phyloP scores from a whole-genome alignment of 148 eudicot species.

The Drosera capensis region DNA sequence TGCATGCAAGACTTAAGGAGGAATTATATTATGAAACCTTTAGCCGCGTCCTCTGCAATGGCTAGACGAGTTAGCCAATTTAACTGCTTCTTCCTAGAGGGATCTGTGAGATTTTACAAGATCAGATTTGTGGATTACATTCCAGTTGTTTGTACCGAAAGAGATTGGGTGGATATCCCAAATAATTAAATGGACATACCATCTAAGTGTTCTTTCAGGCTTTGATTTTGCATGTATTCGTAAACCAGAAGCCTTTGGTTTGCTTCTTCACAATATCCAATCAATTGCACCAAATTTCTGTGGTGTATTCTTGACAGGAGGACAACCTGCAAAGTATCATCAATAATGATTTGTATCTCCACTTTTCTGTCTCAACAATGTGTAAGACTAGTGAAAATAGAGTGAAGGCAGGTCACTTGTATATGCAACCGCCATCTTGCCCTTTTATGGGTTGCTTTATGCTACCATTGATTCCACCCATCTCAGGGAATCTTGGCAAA shows the following conservation, averaged over 20 bases:
- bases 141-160: not conserved
- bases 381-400: no score
- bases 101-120: conserved; percentile 27
- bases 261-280: conserved; percentile 95
- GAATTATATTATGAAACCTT: conserved; percentile 36
- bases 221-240: conserved; percentile 95
- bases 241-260: conserved; percentile 77
- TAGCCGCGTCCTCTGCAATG: conserved; percentile 96
- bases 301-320: conserved; percentile 90
- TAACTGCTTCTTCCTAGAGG: conserved; percentile 38
- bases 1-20: not conserved
- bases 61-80: conserved; percentile 82
- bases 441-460: no score
- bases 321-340: conserved; percentile 45
- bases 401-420: no score
- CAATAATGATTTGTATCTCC: not conserved
- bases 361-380: not conserved
- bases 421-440: no score
- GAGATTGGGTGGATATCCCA: not conserved
- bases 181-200: conserved; percentile 22
- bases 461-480: no score
- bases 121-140: conserved; percentile 1
- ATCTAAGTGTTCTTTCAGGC: conserved; percentile 77
- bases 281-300: conserved; percentile 83
- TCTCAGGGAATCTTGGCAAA: no score